Evolutionary conservation across 2,329 filamentous ascomycete species (phyloP).

Genomic region (Stenocarpella maydis): DNA sequence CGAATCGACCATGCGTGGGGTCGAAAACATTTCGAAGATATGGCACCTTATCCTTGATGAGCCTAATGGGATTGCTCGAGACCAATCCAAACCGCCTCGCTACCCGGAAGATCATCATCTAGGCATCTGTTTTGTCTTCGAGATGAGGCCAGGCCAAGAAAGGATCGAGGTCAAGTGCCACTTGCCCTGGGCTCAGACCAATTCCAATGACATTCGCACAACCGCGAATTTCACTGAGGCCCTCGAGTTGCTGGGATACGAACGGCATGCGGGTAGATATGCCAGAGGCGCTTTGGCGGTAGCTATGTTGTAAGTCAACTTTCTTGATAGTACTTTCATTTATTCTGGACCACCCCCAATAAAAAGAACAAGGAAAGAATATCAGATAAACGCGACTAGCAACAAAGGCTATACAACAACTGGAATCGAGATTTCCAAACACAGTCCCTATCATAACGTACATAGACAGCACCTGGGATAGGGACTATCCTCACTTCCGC

Average conservation of each 20-base stretch:
- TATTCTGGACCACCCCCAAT: no score
- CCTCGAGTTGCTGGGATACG: constrained; percentile 26
- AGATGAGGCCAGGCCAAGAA: constrained; percentile 30
- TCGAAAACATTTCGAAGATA: constrained; percentile 15
- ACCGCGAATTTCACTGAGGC: constrained; percentile 30
- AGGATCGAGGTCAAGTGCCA: constrained; percentile 31
- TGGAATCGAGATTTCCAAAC: no score
- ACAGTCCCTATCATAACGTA: no score
- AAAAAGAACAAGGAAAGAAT: no score
- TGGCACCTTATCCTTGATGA: constrained; percentile 35
- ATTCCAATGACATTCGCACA: constrained; percentile 27
- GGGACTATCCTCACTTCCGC: no score
- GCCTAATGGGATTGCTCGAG: neutral
- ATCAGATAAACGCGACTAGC: no score
- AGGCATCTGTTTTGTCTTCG: constrained; percentile 32
- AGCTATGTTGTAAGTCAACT: constrained; percentile 5
- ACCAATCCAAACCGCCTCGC: constrained; percentile 22
- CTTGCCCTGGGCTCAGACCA: constrained; percentile 33
- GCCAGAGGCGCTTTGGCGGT: constrained; percentile 21
- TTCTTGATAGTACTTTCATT: no score
- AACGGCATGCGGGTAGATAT: constrained; percentile 26
- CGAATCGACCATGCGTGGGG: constrained; percentile 7
- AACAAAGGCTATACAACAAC: no score
- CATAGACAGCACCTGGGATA: no score
- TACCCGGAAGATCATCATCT: constrained; percentile 18